Percentiles rank a stretch among this genome's conserved stretches.
These are phyloP conservation scores for Beta vulgaris DNA, from an alignment of 148 eudicot genomes.

Conservation along the genomic window DNA sequence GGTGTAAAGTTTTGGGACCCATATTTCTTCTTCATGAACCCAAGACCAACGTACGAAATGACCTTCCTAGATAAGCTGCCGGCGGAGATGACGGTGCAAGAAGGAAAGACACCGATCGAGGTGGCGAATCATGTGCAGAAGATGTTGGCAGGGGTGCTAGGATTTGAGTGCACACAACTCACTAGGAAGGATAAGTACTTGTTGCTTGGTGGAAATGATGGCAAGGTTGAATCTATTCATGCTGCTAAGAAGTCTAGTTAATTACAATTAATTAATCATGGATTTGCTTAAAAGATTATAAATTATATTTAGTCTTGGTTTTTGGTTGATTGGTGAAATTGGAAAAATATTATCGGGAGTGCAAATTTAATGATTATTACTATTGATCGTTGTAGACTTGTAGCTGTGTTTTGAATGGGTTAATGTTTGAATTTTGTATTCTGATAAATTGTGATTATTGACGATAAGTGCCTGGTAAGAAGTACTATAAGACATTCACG, in stretches of 20 bases:
- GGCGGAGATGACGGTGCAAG: slow-evolving; percentile 66
- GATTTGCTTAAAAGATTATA: background rate
- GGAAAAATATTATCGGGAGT: background rate
- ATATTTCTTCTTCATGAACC: slow-evolving; percentile 97
- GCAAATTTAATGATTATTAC: background rate
- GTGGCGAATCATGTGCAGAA: slow-evolving; percentile 97
- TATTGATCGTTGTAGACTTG: background rate
- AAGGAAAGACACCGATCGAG: slow-evolving; percentile 73
- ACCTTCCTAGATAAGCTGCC: slow-evolving; percentile 83
- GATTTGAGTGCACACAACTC: slow-evolving; percentile 94
- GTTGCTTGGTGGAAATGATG: slow-evolving; percentile 93
- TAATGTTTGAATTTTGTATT: slow-evolving; percentile 4
- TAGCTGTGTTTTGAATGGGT: background rate
- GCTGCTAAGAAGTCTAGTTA: slow-evolving; percentile 37
- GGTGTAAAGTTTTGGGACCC: slow-evolving; percentile 97
- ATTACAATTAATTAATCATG: background rate
- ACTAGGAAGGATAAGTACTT: slow-evolving; percentile 94
- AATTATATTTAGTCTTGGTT: background rate
- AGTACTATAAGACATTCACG: too few species aligned
- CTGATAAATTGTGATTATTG: slow-evolving; percentile 14
- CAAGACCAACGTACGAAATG: slow-evolving; percentile 80
- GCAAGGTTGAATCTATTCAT: slow-evolving; percentile 90
- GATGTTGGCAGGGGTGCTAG: slow-evolving; percentile 67
- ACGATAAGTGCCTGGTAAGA: too few species aligned
- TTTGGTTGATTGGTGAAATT: background rate